These are phyloP conservation scores for Neoarthrinium moseri DNA, from an alignment of 2,329 filamentous ascomycete species.

Conservation along the genomic window DNA sequence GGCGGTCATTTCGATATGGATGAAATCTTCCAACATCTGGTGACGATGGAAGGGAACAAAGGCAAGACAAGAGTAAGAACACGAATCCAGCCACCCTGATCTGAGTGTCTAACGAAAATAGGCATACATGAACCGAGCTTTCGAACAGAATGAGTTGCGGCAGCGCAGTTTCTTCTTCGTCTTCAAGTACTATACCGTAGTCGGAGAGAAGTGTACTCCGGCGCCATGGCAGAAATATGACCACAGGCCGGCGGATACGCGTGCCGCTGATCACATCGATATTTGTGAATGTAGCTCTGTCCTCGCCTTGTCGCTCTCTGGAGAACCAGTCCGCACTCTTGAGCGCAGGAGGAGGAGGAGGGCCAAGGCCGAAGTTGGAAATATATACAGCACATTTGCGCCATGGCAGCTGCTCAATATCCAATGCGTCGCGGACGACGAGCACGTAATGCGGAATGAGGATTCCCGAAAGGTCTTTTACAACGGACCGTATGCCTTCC, in stretches of 20 bases:
- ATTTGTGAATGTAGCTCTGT: slow-evolving; percentile 7
- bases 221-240: slow-evolving; percentile 61
- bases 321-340: slow-evolving; percentile 28
- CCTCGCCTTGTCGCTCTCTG: slow-evolving; percentile 54
- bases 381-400: slow-evolving; percentile 56
- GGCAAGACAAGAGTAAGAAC: slow-evolving; percentile 34
- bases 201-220: slow-evolving; percentile 28
- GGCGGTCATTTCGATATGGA: slow-evolving; percentile 60
- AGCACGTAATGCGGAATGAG: slow-evolving; percentile 53
- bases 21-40: slow-evolving; percentile 54
- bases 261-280: slow-evolving; percentile 41
- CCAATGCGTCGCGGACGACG: slow-evolving; percentile 59
- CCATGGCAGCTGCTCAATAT: slow-evolving; percentile 60
- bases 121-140: slow-evolving; percentile 8
- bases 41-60: slow-evolving; percentile 43
- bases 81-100: not conserved
- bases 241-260: slow-evolving; percentile 36
- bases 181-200: slow-evolving; percentile 8
- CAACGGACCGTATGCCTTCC: slow-evolving; percentile 61
- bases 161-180: slow-evolving; percentile 7
- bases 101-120: too few relatives aligned
- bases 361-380: slow-evolving; percentile 50
- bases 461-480: slow-evolving; percentile 55
- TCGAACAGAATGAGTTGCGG: slow-evolving; percentile 1
- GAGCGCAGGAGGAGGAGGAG: slow-evolving; percentile 44